phyloP scores from a whole-genome alignment of 179 eudicot species.

The Actinidia polygama region DNA sequence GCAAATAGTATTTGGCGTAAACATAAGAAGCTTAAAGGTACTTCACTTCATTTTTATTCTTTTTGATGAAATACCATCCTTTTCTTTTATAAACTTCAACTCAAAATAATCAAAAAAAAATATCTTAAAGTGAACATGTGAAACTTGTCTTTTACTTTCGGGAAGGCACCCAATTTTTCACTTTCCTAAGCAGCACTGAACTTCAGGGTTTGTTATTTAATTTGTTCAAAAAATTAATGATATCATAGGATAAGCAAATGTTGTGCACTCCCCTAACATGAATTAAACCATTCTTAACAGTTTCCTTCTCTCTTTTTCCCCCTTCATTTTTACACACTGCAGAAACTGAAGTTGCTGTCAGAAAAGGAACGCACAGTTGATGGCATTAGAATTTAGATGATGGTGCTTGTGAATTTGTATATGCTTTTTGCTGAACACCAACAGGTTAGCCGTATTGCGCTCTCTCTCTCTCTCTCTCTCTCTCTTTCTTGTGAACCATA shows the following conservation, averaged over 20 bases:
- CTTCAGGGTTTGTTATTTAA: background rate
- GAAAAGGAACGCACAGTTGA: slow-evolving; percentile 55
- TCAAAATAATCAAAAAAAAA: background rate
- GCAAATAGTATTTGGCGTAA: background rate
- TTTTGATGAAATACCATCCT: background rate
- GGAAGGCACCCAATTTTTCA: background rate
- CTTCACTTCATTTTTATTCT: background rate
- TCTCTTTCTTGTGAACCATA: too few species aligned
- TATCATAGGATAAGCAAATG: background rate
- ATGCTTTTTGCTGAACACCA: slow-evolving; percentile 9
- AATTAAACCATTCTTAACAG: background rate
- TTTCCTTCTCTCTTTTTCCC: background rate
- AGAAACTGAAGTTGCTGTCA: slow-evolving; percentile 82
- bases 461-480: background rate
- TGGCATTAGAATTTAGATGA: slow-evolving; percentile 38
- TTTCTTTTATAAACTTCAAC: background rate
- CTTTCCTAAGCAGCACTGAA: background rate
- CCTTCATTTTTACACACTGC: slow-evolving; percentile 25
- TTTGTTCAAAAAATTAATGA: background rate
- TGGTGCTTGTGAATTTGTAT: background rate
- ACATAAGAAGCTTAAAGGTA: background rate
- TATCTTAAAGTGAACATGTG: background rate
- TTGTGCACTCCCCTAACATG: background rate
- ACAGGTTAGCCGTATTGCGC: slow-evolving; percentile 10
- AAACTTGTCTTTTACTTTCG: background rate